phyloP scores from a whole-genome alignment of 208 protist genomes.

The Wallacemonas sp. region DNA sequence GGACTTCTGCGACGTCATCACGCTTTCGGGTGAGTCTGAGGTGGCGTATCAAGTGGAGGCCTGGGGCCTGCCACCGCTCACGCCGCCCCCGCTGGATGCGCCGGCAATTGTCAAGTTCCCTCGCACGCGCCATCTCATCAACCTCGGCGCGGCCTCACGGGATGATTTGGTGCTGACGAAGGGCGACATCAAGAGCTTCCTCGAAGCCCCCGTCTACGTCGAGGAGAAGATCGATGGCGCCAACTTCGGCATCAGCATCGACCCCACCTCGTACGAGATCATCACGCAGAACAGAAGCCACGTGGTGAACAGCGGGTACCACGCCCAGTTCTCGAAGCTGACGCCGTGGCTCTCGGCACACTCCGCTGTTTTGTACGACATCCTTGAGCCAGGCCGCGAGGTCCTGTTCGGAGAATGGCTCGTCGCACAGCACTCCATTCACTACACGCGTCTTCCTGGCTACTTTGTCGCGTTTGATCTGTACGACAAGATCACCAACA shows the following conservation, averaged over 20 bases:
- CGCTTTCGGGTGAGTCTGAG: slow-evolving; percentile 14
- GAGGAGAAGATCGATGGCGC: slow-evolving; percentile 54
- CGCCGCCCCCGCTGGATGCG: slow-evolving; percentile 15
- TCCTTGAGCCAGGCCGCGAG: slow-evolving; percentile 21
- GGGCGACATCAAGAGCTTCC: slow-evolving; percentile 15
- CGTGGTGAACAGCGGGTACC: slow-evolving; percentile 24
- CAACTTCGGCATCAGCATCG: slow-evolving; percentile 40
- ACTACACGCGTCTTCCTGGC: slow-evolving; percentile 31
- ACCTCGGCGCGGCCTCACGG: slow-evolving; percentile 25
- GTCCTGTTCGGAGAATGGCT: slow-evolving; percentile 51
- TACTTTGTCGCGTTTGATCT: slow-evolving; percentile 50
- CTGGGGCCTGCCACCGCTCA: slow-evolving; percentile 18
- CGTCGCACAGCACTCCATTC: slow-evolving; percentile 32
- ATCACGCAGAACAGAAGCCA: slow-evolving; percentile 37
- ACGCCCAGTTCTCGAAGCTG: slow-evolving; percentile 23
- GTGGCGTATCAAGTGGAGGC: slow-evolving; percentile 12
- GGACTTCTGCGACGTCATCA: slow-evolving; percentile 14
- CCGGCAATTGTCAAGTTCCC: slow-evolving; percentile 29
- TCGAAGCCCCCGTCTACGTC: slow-evolving; percentile 19
- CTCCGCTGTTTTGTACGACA: slow-evolving; percentile 22
- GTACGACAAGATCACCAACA: slow-evolving; percentile 23
- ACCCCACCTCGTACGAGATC: slow-evolving; percentile 15
- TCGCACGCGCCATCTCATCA: slow-evolving; percentile 30
- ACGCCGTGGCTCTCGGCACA: slow-evolving; percentile 28
- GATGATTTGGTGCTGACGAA: slow-evolving; percentile 24